phyloP scores from a whole-genome alignment of 2,329 filamentous ascomycete species.

The Pseudocercospora pini-densiflorae region DNA sequence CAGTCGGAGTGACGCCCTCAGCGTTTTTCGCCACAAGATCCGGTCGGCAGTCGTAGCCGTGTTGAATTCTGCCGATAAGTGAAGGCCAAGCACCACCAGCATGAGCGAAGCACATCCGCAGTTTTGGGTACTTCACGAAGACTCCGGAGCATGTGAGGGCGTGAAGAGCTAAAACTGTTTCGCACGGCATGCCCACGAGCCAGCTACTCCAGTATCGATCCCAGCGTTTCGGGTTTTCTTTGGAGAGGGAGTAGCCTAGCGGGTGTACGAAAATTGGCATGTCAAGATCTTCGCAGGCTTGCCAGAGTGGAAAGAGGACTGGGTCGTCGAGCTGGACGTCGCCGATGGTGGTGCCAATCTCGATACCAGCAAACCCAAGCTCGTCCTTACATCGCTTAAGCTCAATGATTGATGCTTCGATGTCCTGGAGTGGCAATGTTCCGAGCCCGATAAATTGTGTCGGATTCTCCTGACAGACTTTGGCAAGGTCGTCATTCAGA shows the following conservation, averaged over 20 bases:
- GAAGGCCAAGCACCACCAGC: conserved; percentile 19
- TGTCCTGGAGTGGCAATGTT: conserved; percentile 18
- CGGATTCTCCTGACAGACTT: conserved; percentile 10
- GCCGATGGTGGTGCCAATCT: conserved; percentile 18
- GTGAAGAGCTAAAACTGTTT: conserved; percentile 17
- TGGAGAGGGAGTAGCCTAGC: conserved; percentile 16
- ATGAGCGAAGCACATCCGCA: conserved; percentile 23
- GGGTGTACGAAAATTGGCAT: conserved; percentile 24
- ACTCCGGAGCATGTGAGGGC: conserved; percentile 14
- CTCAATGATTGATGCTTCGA: conserved; percentile 15
- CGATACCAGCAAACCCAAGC: conserved; percentile 14
- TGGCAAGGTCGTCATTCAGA: conserved; percentile 21
- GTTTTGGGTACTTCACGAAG: conserved; percentile 15
- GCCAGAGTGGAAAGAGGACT: conserved; percentile 14
- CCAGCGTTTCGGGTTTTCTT: conserved; percentile 19
- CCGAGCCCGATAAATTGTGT: conserved; percentile 16
- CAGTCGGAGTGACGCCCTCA: conserved; percentile 10
- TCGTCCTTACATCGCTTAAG: conserved; percentile 16
- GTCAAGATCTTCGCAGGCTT: conserved; percentile 16
- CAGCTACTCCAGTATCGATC: conserved; percentile 19
- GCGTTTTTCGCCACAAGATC: conserved; percentile 18
- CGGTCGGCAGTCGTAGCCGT: conserved; percentile 18
- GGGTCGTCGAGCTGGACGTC: conserved; percentile 14
- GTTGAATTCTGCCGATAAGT: conserved; percentile 19
- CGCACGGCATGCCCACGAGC: conserved; percentile 21